Base-by-base conservation (phyloP, 768 basidiomycete genomes). In the Lactarius evosmus region DNA sequence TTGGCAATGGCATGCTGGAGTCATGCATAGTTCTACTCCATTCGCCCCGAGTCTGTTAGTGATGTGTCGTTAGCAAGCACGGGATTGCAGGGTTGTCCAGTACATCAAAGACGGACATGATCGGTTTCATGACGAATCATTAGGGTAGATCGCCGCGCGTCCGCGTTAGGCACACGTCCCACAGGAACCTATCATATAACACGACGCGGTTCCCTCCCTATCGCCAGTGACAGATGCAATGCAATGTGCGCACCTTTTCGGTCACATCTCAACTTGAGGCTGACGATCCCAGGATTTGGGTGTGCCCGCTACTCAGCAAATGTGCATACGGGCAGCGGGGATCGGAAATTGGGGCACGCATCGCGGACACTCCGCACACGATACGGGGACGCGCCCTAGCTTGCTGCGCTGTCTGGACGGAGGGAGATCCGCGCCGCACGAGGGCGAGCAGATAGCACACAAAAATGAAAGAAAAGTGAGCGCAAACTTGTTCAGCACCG, bases 121-220 rank as follows among this genome's bases (percentile, higher is more conserved):
- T n/a, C n/a, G n/a, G n/a, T n/a, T n/a, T n/a, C n/a, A n/a, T n/a
- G n/a, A 58, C 66, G 52, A 67, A 86, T 89, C 89, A 60, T 86
- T 83, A n/a, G 89, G 89, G 74, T 89, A 92, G 61, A 91, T 87
- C 17, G 83, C 77, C 27, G 83, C 84, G 70, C 88, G 91, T 33
- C 89, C 89, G 69, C 88, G 79, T 62, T 86, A 85, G 32, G 83
- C 82, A 71, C 90, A 92, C 72, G 85, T 90, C 74, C 86, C 86
- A 75, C 89, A 92, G 89, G 89, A 34, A 90, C 80, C 87, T 91
- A 68, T 12, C 12, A 3, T 33, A 12, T n/a, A n/a, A n/a, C n/a
- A n/a, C n/a, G n/a, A n/a, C n/a, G n/a, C 34, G 7, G 4, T 38
- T 56, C 14, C 7, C 58, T 55, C 51, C 44, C 38, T 16, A n/a